Percentiles rank a stretch among this genome's conserved stretches.
These are phyloP conservation scores for Zelonia costaricensis DNA, from an alignment of 208 protist species.

Conservation along the genomic window DNA sequence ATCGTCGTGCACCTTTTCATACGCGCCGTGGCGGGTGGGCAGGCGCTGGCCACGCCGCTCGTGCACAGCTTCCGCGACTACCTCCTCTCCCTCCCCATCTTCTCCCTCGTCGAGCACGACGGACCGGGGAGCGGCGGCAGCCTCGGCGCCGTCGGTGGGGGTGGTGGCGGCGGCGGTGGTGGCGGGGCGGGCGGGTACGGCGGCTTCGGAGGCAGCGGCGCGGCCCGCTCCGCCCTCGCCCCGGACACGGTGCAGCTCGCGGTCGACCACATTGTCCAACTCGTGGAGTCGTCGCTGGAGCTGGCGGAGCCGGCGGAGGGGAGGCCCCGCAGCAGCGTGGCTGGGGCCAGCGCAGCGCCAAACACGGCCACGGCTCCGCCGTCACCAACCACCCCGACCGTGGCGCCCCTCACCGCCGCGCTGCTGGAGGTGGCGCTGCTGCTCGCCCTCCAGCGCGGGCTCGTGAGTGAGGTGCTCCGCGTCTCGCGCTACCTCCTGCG, in stretches of 20 bases:
- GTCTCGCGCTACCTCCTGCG: constrained; percentile 65
- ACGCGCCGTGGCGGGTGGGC: constrained; percentile 23
- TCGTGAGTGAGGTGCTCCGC: constrained; percentile 72
- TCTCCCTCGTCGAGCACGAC: constrained; percentile 60
- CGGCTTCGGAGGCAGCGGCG: no score
- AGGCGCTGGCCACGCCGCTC: constrained; percentile 55
- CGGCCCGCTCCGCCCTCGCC: constrained; percentile 3
- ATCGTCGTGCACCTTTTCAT: constrained; percentile 81
- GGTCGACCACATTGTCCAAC: constrained; percentile 45
- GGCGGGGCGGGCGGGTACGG: neutral
- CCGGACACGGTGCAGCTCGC: constrained; percentile 64
- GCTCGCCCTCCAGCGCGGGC: constrained; percentile 72
- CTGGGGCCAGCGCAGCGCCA: neutral
- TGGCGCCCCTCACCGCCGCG: constrained; percentile 16
- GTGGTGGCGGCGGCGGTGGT: constrained; percentile 2
- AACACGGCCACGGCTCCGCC: neutral
- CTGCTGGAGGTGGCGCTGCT: constrained; percentile 73
- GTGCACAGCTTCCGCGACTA: constrained; percentile 71
- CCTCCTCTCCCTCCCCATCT: constrained; percentile 62
- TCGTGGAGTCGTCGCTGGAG: constrained; percentile 37
- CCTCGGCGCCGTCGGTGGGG: neutral
- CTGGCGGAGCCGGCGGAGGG: neutral
- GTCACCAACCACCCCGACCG: neutral
- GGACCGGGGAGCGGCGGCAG: neutral
- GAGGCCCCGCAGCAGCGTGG: neutral